Evolutionary conservation across 306 rosid genomes (phyloP).

Genomic region (Nissolia schottii): DNA sequence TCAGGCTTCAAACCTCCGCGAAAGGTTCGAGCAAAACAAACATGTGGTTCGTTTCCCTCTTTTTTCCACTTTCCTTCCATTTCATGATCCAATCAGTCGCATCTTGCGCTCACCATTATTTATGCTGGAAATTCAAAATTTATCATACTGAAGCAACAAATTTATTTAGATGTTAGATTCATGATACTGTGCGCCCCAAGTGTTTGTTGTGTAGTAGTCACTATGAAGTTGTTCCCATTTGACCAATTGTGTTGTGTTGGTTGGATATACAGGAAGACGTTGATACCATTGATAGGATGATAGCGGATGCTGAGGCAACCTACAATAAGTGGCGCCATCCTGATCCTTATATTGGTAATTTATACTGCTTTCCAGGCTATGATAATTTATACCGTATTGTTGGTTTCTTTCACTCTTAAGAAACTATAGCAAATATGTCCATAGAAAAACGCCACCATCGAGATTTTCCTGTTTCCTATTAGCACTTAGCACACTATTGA

Average conservation of each 20-base stretch:
- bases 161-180: too few species aligned
- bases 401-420: neutral
- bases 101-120: neutral
- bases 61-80: neutral
- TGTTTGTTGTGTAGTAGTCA: too few species aligned
- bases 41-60: constrained; percentile 59
- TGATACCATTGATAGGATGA: constrained; percentile 79
- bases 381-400: neutral
- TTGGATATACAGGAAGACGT: constrained; percentile 73
- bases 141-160: neutral
- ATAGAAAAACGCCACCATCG: neutral
- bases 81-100: neutral
- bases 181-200: neutral
- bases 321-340: constrained; percentile 95
- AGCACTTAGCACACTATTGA: neutral
- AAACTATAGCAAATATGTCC: neutral
- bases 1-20: constrained; percentile 86
- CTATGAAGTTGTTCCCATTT: too few species aligned
- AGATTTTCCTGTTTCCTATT: neutral
- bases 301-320: constrained; percentile 64
- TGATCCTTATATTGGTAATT: constrained; percentile 87
- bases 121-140: neutral
- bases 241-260: constrained; percentile 14
- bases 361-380: neutral
- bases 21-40: constrained; percentile 72